phyloP scores from a whole-genome alignment of 2,329 filamentous ascomycete genomes.

The Emergomyces pasteurianus region DNA sequence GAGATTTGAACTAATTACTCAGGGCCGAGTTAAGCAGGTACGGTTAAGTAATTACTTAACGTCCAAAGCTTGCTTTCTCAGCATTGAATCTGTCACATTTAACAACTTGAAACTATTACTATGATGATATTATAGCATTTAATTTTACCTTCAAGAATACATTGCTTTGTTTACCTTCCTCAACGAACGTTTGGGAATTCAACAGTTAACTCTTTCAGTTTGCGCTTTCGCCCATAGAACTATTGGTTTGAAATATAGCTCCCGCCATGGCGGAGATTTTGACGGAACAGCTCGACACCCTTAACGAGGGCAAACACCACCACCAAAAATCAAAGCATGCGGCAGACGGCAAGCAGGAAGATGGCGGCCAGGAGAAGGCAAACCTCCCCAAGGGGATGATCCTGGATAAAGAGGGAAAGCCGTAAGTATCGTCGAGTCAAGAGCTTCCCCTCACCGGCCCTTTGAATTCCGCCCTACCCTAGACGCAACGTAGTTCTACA shows the following conservation, averaged over 20 bases:
- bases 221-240: neutral
- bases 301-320: conserved; percentile 6
- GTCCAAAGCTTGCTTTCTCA: neutral
- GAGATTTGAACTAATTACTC: too few relatives aligned
- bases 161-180: neutral
- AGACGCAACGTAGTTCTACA: neutral
- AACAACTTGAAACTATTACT: neutral
- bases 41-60: too few relatives aligned
- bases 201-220: neutral
- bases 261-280: conserved; percentile 12
- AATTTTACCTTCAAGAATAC: neutral
- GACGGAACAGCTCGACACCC: conserved; percentile 15
- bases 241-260: neutral
- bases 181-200: neutral
- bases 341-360: neutral
- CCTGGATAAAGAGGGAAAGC: conserved; percentile 39
- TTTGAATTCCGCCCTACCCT: neutral
- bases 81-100: neutral
- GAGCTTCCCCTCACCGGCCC: neutral
- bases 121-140: neutral
- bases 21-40: too few relatives aligned
- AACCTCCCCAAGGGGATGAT: conserved; percentile 37
- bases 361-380: conserved; percentile 9
- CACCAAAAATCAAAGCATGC: neutral
- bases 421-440: conserved; percentile 22